Evolutionary conservation across 176 grass and related monocot genomes (phyloP).

Genomic region (Ampelocalamus luodianensis): DNA sequence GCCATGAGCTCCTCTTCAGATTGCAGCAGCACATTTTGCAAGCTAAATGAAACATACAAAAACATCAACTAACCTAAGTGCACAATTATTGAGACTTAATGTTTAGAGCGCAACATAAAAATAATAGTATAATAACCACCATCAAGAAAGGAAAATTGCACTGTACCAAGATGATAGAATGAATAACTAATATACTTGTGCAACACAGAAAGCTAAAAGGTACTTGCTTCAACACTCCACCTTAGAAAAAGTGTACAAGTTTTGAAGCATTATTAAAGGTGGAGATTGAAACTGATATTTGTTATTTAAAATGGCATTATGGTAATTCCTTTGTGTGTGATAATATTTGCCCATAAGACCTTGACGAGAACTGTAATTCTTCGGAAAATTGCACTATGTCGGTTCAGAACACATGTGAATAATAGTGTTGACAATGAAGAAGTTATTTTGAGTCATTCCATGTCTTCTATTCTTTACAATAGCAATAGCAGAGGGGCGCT

Average conservation of each 20-base stretch:
- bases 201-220: conserved; percentile 1
- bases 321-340: not conserved
- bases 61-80: conserved; percentile 28
- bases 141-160: not conserved
- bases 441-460: conserved; percentile 24
- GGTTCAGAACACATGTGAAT: not conserved
- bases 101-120: conserved; percentile 8
- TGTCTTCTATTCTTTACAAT: conserved; percentile 21
- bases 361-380: conserved; percentile 15
- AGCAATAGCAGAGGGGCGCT: not conserved
- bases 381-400: conserved; percentile 1
- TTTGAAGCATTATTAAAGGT: not conserved
- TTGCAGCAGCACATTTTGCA: conserved; percentile 88
- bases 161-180: not conserved
- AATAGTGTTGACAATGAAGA: conserved; percentile 15
- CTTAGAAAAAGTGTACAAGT: not conserved
- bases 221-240: not conserved
- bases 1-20: conserved; percentile 93
- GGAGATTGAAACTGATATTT: not conserved
- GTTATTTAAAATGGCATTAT: not conserved
- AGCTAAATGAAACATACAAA: conserved; percentile 56
- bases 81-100: not conserved
- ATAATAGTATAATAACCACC: conserved; percentile 15
- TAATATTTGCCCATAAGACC: not conserved
- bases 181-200: conserved; percentile 17